Evolutionary conservation across 2,329 filamentous ascomycete species (phyloP).

Genomic region (Penicillium sp.): DNA sequence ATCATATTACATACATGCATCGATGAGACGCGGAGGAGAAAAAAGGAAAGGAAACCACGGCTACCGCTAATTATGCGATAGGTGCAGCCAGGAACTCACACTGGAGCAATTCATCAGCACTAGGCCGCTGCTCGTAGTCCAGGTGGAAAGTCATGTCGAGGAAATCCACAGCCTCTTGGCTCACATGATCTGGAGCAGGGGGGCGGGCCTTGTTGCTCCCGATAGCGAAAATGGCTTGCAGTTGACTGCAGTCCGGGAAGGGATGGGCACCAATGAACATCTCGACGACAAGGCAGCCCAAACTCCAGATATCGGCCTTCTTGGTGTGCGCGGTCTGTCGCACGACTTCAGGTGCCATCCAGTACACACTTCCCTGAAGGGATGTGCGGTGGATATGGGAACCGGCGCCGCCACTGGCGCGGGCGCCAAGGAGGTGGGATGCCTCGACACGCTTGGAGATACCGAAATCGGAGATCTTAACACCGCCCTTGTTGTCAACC

Average conservation of each 20-base stretch:
- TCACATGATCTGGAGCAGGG: slow-evolving; percentile 82
- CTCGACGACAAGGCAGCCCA: slow-evolving; percentile 94
- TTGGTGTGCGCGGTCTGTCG: slow-evolving; percentile 97
- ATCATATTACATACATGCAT: slow-evolving; percentile 18
- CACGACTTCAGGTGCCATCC: slow-evolving; percentile 99
- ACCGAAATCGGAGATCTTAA: slow-evolving; percentile 99
- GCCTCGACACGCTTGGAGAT: slow-evolving; percentile 98
- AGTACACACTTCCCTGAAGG: slow-evolving; percentile 95
- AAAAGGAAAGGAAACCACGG: neutral
- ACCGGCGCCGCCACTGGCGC: slow-evolving; percentile 38
- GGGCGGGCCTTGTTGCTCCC: slow-evolving; percentile 83
- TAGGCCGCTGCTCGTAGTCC: slow-evolving; percentile 87
- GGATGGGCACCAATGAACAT: slow-evolving; percentile 98
- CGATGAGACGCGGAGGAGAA: neutral
- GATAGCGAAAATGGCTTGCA: slow-evolving; percentile 99
- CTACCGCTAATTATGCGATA: slow-evolving; percentile 51
- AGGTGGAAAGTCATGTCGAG: slow-evolving; percentile 89
- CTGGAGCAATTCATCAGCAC: slow-evolving; percentile 82
- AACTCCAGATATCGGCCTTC: slow-evolving; percentile 98
- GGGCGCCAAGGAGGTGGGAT: slow-evolving; percentile 67
- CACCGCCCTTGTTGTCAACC: slow-evolving; percentile 96
- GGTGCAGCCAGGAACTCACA: slow-evolving; percentile 73
- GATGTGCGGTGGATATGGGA: slow-evolving; percentile 61
- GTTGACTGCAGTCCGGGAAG: slow-evolving; percentile 93
- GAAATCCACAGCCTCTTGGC: slow-evolving; percentile 79